phyloP scores from a whole-genome alignment of 306 rosid genomes.

The Dalbergia cultrata region DNA sequence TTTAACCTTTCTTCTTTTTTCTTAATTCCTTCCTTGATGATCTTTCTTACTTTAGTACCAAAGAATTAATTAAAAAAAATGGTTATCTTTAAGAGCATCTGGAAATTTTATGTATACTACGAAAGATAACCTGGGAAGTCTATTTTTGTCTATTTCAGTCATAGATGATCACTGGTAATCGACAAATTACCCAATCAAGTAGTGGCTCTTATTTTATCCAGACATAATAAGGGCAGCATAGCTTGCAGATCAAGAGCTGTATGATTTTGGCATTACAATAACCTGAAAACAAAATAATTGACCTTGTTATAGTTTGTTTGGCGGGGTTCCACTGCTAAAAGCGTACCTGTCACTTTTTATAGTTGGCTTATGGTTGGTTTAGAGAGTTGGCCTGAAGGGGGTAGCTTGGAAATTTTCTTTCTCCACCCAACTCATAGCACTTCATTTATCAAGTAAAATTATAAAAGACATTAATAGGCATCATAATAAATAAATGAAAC shows the following conservation, averaged over 20 bases:
- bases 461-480: not conserved
- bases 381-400: no score
- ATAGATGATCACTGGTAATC: not conserved
- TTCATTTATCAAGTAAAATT: not conserved
- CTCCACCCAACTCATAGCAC: not conserved
- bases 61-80: conserved; percentile 3
- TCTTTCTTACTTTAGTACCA: not conserved
- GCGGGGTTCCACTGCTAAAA: conserved; percentile 1
- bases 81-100: conserved; percentile 13
- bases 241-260: not conserved
- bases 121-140: conserved; percentile 2
- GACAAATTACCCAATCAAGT: conserved; percentile 25
- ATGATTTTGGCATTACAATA: conserved; percentile 1
- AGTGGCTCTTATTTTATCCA: conserved; percentile 11
- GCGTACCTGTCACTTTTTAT: not conserved
- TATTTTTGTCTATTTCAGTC: conserved; percentile 9
- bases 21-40: not conserved
- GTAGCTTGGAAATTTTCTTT: not conserved
- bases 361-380: no score
- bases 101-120: not conserved
- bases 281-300: not conserved
- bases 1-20: not conserved
- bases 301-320: not conserved
- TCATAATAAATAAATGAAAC: no score
- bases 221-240: no score